Base-by-base conservation (phyloP, 768 basidiomycete genomes). In the Brasilioporus rufonigricans region DNA sequence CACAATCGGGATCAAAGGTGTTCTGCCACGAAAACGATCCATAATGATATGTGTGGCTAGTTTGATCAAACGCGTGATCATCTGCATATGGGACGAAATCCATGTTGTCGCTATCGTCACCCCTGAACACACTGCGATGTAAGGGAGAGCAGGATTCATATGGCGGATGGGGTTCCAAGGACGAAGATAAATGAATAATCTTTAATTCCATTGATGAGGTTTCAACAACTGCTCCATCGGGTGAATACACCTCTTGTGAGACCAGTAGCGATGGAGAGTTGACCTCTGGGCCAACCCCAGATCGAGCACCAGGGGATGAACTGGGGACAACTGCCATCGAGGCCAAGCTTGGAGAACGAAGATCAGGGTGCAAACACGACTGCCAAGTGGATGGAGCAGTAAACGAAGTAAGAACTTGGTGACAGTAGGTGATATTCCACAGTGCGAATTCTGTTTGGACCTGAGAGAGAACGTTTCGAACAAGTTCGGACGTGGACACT, bases 11-110 rank as follows among this genome's bases (percentile, higher is more conserved):
- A 58, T 76, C 71, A 31, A 57, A 56, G 52, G 74, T 36, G 1
- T 54, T 38, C 57, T 82, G 76, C 87, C 88, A 89, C 0, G 76
- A 76, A 48, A 83, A 73, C 2, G 64, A 63, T 10, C 61, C 64
- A 64, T 86, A 79, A 5, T 78, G 73, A 14, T 61, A 48, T 3
- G 69, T 61, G 58, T 86, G 79, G 16, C 48, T 61, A 3, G 43
- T 29, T 32, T 65, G 69, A 47, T 81, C 59, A 58, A 89, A 90
- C 0, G 44, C 61, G 3, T 77, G 75, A 41, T 89, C 86, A 60
- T 89, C 86, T 0, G 80, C 74, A 49, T 81, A 81, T 2, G 86
- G 86, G 7, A 87, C 67, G 64, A 87, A 89, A 3, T 75, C 73
- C 75, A 87, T 77, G 21, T 71, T 66, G 55, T 76, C 72, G 7